phyloP scores from a whole-genome alignment of 106 monocot genomes.

The Iris macrosiphon region DNA sequence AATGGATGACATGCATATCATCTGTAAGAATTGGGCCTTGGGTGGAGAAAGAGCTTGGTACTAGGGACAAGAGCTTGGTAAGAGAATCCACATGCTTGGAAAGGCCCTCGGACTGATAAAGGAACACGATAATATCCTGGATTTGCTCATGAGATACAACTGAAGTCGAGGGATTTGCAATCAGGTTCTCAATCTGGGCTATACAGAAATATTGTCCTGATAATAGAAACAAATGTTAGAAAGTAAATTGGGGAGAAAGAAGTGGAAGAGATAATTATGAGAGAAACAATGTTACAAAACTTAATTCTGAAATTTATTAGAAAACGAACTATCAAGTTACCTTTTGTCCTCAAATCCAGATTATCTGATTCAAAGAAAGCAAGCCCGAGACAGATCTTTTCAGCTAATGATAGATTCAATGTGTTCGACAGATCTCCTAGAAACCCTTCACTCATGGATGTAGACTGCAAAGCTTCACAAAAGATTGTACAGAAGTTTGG shows the following conservation, averaged over 20 bases:
- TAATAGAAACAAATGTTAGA: not conserved
- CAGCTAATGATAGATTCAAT: conserved; percentile 50
- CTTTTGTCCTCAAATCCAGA: conserved; percentile 44
- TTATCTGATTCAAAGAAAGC: conserved; percentile 79
- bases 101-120: conserved; percentile 65
- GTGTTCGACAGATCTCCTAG: conserved; percentile 49
- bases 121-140: conserved; percentile 74
- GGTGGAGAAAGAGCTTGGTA: conserved; percentile 35
- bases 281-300: too few species aligned
- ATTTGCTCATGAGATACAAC: conserved; percentile 37
- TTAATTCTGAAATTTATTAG: too few species aligned
- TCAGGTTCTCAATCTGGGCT: conserved; percentile 64
- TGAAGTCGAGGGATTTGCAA: conserved; percentile 30
- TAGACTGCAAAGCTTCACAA: conserved; percentile 51
- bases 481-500: conserved; percentile 72
- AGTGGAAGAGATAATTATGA: too few species aligned
- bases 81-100: conserved; percentile 70
- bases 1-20: conserved; percentile 18
- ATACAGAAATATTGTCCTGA: conserved; percentile 82
- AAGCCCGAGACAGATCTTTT: conserved; percentile 75
- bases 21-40: conserved; percentile 29
- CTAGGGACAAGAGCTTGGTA: conserved; percentile 66
- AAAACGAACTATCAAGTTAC: conserved; percentile 17
- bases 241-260: too few species aligned
- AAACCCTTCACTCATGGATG: conserved; percentile 34